phyloP scores from a whole-genome alignment of 805 yeast species.

The Myxozyma vanderwaltii region DNA sequence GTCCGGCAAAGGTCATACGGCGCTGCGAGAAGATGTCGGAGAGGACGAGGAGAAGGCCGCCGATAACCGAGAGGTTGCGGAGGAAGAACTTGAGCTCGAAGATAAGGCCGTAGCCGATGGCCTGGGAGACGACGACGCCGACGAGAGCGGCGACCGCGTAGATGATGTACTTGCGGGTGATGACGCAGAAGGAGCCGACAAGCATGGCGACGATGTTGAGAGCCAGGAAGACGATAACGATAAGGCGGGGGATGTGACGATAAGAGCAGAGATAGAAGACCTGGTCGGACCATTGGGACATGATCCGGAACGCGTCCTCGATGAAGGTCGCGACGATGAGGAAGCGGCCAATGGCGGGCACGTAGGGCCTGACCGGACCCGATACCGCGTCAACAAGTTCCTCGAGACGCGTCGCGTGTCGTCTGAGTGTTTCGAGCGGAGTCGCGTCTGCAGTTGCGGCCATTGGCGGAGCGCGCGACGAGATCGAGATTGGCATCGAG shows the following conservation, averaged over 20 bases:
- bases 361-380: slow-evolving; percentile 42
- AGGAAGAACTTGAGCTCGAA: slow-evolving; percentile 79
- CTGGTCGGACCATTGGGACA: slow-evolving; percentile 89
- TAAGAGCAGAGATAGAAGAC: slow-evolving; percentile 77
- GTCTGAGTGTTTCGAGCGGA: slow-evolving; percentile 29
- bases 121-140: slow-evolving; percentile 77
- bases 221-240: slow-evolving; percentile 71
- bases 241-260: slow-evolving; percentile 74
- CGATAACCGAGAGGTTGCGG: slow-evolving; percentile 86
- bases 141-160: slow-evolving; percentile 71
- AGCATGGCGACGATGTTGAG: slow-evolving; percentile 70
- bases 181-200: slow-evolving; percentile 68
- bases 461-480: slow-evolving; percentile 24
- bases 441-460: slow-evolving; percentile 32
- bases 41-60: slow-evolving; percentile 85
- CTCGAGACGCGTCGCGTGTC: slow-evolving; percentile 32
- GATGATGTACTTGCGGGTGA: slow-evolving; percentile 66
- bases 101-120: slow-evolving; percentile 82
- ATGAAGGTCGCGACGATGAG: slow-evolving; percentile 90
- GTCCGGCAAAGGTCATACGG: slow-evolving; percentile 43
- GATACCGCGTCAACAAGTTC: slow-evolving; percentile 29
- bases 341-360: slow-evolving; percentile 86
- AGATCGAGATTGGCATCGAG: slow-evolving; percentile 33
- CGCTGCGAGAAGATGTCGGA: slow-evolving; percentile 83
- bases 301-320: slow-evolving; percentile 83